Evolutionary conservation across 371 early-diverging fungal genomes (phyloP), one percentile per base, ranked within the genome.

Genomic region (Rhizomucor pusillus): DNA sequence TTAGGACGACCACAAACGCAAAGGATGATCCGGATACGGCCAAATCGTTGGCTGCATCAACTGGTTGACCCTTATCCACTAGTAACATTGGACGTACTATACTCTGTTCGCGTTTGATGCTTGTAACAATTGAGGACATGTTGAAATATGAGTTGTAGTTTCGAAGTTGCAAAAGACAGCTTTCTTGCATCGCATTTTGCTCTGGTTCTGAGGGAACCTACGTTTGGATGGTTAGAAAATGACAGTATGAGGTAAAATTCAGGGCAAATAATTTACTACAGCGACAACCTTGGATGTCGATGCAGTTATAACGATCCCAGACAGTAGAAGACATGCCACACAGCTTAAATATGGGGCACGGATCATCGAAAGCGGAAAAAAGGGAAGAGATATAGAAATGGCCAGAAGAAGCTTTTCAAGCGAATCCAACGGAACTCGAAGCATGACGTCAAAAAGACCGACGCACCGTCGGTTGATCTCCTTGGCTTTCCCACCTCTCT

Each of bases 1-100:
- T 43, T 13, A 60, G 41, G 13, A 60, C 61, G 14, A 60, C 56
- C 22, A 55, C 51, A n/a, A 60, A 51, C 2, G 61, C 61, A 45
- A 50, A 47, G 5, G 56, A 55, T 33, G 61, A 55, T 14, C 61
- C 61, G 18, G 61, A 56, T 1, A 60, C 47, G 1, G 55, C 29
- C 23, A 47, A 46, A 23, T 50, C 61, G n/a, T 40, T 24, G 19
- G 51, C 24, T 14, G 51, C 18, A 5, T 29, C 29, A 29, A 7
- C 29, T 7, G 5, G 29, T 29, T 29, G 29, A 7, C 29, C 7
- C 7, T 29, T 29, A 5, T 29, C 29, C 29, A 29, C 5, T 29
- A 29, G 7, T 29, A 29, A 29, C 29, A 29, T 29, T 29, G 29
- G 29, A 29, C 29, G 29, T 7, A 29, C 29, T 3, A 7, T 29